These are phyloP conservation scores for Aspergillus nanangensis DNA, from an alignment of 495 filamentous ascomycete genomes.

Conservation along the genomic window DNA sequence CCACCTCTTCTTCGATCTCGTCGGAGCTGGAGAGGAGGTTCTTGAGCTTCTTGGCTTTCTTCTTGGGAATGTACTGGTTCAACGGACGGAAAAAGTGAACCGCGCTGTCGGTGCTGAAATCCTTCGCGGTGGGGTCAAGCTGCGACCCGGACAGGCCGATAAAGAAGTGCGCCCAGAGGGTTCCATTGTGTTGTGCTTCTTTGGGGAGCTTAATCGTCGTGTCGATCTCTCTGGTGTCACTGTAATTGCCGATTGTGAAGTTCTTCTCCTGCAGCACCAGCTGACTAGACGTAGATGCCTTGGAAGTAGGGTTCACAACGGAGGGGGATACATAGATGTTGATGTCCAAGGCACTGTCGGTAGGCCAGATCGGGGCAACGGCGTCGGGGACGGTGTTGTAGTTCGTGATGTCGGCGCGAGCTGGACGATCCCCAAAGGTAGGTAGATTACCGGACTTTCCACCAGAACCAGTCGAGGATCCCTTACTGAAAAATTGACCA, in stretches of 20 bases:
- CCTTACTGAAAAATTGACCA: conserved; percentile 51
- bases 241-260: conserved; percentile 77
- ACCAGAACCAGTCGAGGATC: conserved; percentile 40
- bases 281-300: conserved; percentile 45
- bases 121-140: conserved; percentile 67
- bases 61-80: conserved; percentile 86
- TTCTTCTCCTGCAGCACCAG: conserved; percentile 75
- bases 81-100: conserved; percentile 81
- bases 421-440: conserved; percentile 60
- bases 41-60: conserved; percentile 86
- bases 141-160: conserved; percentile 67
- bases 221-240: conserved; percentile 71
- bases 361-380: conserved; percentile 84
- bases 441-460: conserved; percentile 54
- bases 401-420: conserved; percentile 52
- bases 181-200: conserved; percentile 85
- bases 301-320: conserved; percentile 62
- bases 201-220: conserved; percentile 74
- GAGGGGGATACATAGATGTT: conserved; percentile 78
- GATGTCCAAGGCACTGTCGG: conserved; percentile 74
- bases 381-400: conserved; percentile 72
- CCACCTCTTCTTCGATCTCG: conserved; percentile 50
- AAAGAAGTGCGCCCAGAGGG: conserved; percentile 91
- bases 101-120: conserved; percentile 69
- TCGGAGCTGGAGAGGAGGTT: conserved; percentile 66